Evolutionary conservation across 176 grass and related monocot genomes (phyloP).

Genomic region (Oryza coarctata): DNA sequence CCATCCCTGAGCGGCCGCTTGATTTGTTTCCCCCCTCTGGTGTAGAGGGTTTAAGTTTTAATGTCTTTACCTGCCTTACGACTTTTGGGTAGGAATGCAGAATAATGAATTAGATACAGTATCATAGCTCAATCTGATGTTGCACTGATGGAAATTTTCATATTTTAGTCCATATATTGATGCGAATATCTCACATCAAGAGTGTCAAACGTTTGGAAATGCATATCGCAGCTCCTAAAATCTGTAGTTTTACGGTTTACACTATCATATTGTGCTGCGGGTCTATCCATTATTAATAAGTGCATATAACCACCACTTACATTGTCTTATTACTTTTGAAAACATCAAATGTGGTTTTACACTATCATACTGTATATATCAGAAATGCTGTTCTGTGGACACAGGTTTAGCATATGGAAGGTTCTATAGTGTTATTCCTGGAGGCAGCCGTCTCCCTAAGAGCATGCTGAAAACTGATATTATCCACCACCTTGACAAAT

Average conservation of each 20-base stretch:
- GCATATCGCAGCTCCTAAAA: background rate
- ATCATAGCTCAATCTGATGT: background rate
- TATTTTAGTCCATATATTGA: background rate
- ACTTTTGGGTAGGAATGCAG: background rate
- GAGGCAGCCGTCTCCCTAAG: slow-evolving; percentile 36
- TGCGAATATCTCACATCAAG: background rate
- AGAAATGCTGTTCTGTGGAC: slow-evolving; percentile 28
- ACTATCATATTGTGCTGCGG: background rate
- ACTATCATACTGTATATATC: slow-evolving; percentile 15
- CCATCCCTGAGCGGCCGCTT: background rate
- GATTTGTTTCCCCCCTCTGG: background rate
- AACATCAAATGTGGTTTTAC: slow-evolving; percentile 10
- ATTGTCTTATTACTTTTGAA: background rate
- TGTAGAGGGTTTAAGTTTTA: slow-evolving; percentile 37
- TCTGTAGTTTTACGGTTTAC: background rate
- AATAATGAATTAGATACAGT: background rate
- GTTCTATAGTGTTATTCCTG: slow-evolving; percentile 27
- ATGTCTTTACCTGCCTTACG: background rate
- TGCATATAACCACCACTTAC: background rate
- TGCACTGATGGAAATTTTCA: background rate
- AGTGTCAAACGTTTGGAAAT: background rate
- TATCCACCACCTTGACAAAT: slow-evolving; percentile 71
- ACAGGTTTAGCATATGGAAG: slow-evolving; percentile 72
- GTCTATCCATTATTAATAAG: background rate
- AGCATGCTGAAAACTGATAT: slow-evolving; percentile 89